phyloP scores from a whole-genome alignment of 768 basidiomycete genomes.

The Boletus bicolor region DNA sequence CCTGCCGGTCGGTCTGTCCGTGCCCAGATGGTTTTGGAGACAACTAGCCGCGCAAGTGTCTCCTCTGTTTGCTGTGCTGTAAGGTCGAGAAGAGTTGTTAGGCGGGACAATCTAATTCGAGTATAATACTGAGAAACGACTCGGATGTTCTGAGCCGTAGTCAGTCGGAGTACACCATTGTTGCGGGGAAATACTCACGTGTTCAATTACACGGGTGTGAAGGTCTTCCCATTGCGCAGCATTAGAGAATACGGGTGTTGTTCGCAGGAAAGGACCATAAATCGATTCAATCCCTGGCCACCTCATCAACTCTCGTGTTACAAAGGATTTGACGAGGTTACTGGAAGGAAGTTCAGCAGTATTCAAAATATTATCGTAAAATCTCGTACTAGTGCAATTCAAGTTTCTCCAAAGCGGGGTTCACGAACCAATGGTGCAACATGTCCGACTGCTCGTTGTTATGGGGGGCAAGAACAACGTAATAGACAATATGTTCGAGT shows the following conservation, averaged over 20 bases:
- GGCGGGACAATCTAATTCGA: conserved; percentile 78
- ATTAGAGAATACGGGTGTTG: conserved; percentile 75
- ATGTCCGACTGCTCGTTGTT: conserved; percentile 98
- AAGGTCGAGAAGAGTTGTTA: conserved; percentile 86
- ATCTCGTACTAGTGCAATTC: conserved; percentile 77
- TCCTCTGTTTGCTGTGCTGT: conserved; percentile 80
- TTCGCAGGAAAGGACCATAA: conserved; percentile 80
- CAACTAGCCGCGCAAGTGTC: conserved; percentile 84
- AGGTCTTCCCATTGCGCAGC: conserved; percentile 92
- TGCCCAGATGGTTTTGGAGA: conserved; percentile 90
- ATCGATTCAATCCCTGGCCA: conserved; percentile 92
- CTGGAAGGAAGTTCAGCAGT: conserved; percentile 40
- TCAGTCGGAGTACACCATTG: background rate
- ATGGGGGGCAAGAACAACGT: conserved; percentile 88
- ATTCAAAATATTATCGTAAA: conserved; percentile 2
- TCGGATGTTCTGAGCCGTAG: conserved; percentile 76
- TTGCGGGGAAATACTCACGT: conserved; percentile 53
- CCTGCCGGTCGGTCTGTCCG: conserved; percentile 90
- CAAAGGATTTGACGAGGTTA: conserved; percentile 91
- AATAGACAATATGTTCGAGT: conserved; percentile 92
- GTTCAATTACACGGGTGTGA: conserved; percentile 94
- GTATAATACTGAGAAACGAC: conserved; percentile 94
- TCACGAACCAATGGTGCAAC: conserved; percentile 79
- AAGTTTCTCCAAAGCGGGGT: conserved; percentile 77
- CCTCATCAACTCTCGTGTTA: conserved; percentile 88